phyloP scores from a whole-genome alignment of 768 basidiomycete genomes.

The Russula compacta region DNA sequence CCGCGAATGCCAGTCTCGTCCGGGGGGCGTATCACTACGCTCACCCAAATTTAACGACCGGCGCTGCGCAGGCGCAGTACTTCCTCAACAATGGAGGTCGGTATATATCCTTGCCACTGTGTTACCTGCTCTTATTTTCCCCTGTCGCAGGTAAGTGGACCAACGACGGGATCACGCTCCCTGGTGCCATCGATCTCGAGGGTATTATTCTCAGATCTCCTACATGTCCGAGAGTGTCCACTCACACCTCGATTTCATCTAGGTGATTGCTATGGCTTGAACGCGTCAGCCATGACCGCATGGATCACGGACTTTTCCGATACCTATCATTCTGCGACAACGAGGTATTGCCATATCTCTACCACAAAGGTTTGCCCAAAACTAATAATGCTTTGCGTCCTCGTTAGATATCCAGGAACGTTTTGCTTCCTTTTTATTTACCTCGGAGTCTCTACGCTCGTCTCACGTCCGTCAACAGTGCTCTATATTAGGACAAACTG shows the following conservation, averaged over 20 bases:
- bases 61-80: slow-evolving; percentile 49
- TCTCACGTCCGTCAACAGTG: slow-evolving; percentile 26
- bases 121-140: not conserved
- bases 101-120: not conserved
- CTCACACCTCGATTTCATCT: slow-evolving; percentile 27
- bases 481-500: slow-evolving; percentile 59
- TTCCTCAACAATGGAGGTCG: slow-evolving; percentile 38
- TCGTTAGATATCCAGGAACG: slow-evolving; percentile 35
- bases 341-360: slow-evolving; percentile 29
- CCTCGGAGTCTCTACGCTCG: too few species aligned
- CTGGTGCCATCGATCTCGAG: slow-evolving; percentile 1
- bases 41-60: slow-evolving; percentile 42
- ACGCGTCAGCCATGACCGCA: slow-evolving; percentile 45
- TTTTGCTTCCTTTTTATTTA: not conserved
- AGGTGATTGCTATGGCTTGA: slow-evolving; percentile 46
- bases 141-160: not conserved
- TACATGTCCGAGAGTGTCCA: not conserved
- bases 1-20: slow-evolving; percentile 46
- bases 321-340: slow-evolving; percentile 43
- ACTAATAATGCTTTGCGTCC: not conserved
- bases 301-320: slow-evolving; percentile 56
- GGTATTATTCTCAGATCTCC: not conserved
- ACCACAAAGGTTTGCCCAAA: not conserved
- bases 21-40: slow-evolving; percentile 58
- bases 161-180: not conserved